Percentiles rank a stretch among this genome's conserved stretches.
Evolutionary conservation across 805 yeast species (phyloP).

Genomic region (Yarrowia sp.): DNA sequence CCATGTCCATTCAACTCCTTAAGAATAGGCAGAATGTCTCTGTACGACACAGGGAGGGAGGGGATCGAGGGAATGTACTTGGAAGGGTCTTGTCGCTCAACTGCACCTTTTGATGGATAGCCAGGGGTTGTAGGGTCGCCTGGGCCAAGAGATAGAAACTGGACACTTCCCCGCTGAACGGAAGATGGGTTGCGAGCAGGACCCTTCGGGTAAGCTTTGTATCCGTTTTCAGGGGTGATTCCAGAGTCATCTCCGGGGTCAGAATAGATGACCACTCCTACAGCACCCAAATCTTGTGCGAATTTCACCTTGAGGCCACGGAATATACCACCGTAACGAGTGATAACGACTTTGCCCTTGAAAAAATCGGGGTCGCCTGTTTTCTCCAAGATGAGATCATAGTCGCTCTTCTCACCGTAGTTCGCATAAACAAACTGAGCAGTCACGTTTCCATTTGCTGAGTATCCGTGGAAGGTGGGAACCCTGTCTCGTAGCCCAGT

Average conservation of each 20-base stretch:
- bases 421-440: slow-evolving; percentile 70
- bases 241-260: slow-evolving; percentile 69
- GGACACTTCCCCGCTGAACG: slow-evolving; percentile 79
- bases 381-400: slow-evolving; percentile 54
- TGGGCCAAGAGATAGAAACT: slow-evolving; percentile 64
- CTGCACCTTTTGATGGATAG: slow-evolving; percentile 61
- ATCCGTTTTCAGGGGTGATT: slow-evolving; percentile 62
- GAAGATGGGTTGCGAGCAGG: slow-evolving; percentile 79
- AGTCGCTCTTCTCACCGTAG: slow-evolving; percentile 71
- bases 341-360: slow-evolving; percentile 66
- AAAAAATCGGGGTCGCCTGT: slow-evolving; percentile 55
- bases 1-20: slow-evolving; percentile 62
- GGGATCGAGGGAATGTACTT: slow-evolving; percentile 69
- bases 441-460: slow-evolving; percentile 77
- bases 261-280: slow-evolving; percentile 69
- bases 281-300: slow-evolving; percentile 75
- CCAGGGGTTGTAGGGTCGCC: slow-evolving; percentile 87
- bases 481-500: slow-evolving; percentile 56
- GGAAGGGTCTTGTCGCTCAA: slow-evolving; percentile 59
- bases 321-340: slow-evolving; percentile 69
- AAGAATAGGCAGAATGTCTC: slow-evolving; percentile 69
- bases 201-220: slow-evolving; percentile 72
- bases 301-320: slow-evolving; percentile 78
- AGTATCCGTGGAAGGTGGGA: slow-evolving; percentile 79
- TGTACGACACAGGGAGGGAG: slow-evolving; percentile 69